Conservation (phyloP, 495 filamentous ascomycete genomes). For the Xylaria longipes region DNA sequence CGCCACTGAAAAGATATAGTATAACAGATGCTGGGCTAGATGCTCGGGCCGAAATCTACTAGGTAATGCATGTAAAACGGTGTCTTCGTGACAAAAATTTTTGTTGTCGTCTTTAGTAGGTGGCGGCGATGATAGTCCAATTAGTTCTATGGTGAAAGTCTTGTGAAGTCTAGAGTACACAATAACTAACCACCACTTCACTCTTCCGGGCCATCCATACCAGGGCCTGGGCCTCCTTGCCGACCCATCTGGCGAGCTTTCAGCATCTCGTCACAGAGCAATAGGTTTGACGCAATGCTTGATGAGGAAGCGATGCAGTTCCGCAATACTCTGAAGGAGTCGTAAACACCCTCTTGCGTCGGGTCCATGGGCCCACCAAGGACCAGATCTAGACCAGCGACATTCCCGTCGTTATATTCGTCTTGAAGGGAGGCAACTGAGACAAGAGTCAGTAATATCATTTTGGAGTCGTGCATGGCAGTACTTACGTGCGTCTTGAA, state of each 20-base stretch:
- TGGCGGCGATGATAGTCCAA: background rate
- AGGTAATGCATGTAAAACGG: background rate
- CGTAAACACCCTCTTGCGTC: conserved; percentile 89
- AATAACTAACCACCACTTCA: conserved; percentile 11
- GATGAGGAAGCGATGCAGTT: conserved; percentile 93
- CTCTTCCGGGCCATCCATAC: conserved; percentile 52
- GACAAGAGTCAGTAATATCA: conserved; percentile 30
- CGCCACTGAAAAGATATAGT: no score
- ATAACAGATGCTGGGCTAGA: no score
- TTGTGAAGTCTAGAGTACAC: conserved; percentile 11
- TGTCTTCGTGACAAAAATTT: background rate
- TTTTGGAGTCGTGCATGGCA: background rate
- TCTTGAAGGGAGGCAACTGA: conserved; percentile 84
- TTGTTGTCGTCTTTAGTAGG: background rate
- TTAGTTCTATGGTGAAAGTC: conserved; percentile 5
- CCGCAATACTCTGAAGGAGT: conserved; percentile 92
- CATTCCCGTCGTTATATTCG: conserved; percentile 81
- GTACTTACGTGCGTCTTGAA: conserved; percentile 85
- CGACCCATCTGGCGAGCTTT: conserved; percentile 95
- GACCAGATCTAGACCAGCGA: conserved; percentile 83
- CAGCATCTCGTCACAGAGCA: conserved; percentile 95
- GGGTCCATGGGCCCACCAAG: conserved; percentile 96
- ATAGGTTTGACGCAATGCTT: conserved; percentile 92
- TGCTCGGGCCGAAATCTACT: background rate
- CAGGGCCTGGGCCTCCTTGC: conserved; percentile 56